These are phyloP conservation scores for Talaromyces thailandensis DNA, from an alignment of 495 filamentous ascomycete species.

Conservation along the genomic window DNA sequence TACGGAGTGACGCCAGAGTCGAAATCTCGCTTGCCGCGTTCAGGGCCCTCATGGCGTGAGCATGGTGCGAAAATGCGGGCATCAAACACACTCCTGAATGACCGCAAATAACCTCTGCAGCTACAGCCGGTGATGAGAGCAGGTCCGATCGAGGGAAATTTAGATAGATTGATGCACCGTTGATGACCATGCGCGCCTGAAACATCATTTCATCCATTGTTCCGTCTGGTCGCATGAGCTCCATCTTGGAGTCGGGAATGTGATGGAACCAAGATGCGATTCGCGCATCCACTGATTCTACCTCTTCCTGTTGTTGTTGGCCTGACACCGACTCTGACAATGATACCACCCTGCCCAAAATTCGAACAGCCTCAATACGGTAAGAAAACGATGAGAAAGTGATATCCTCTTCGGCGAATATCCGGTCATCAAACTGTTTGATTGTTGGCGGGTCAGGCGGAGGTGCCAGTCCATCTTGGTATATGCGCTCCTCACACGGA, in stretches of 20 bases:
- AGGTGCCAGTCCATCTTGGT: constrained; percentile 30
- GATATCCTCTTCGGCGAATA: constrained; percentile 36
- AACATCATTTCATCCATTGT: constrained; percentile 85
- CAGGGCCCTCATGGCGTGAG: constrained; percentile 74
- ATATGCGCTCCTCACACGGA: constrained; percentile 40
- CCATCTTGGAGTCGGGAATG: constrained; percentile 64
- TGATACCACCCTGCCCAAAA: constrained; percentile 63
- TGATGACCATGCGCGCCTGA: constrained; percentile 77
- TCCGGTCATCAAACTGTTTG: constrained; percentile 34
- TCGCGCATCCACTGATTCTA: constrained; percentile 57
- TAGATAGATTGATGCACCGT: constrained; percentile 42
- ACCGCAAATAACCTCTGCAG: constrained; percentile 39
- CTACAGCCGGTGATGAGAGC: constrained; percentile 36
- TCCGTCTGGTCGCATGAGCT: constrained; percentile 55
- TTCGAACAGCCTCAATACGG: constrained; percentile 55
- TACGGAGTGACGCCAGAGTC: constrained; percentile 67
- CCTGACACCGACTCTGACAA: constrained; percentile 27
- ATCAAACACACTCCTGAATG: constrained; percentile 37
- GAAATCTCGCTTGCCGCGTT: constrained; percentile 69
- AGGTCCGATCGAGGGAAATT: constrained; percentile 43
- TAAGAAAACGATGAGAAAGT: constrained; percentile 40
- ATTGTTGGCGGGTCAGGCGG: constrained; percentile 27
- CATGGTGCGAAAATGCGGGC: constrained; percentile 42
- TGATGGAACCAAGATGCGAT: constrained; percentile 80
- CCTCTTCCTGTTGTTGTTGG: constrained; percentile 37